A percentile compares a stretch with the other conserved stretches of the same genome.
These are phyloP conservation scores for Sugiyamaella mastotermitis DNA, from an alignment of 805 yeast genomes.

Conservation along the genomic window DNA sequence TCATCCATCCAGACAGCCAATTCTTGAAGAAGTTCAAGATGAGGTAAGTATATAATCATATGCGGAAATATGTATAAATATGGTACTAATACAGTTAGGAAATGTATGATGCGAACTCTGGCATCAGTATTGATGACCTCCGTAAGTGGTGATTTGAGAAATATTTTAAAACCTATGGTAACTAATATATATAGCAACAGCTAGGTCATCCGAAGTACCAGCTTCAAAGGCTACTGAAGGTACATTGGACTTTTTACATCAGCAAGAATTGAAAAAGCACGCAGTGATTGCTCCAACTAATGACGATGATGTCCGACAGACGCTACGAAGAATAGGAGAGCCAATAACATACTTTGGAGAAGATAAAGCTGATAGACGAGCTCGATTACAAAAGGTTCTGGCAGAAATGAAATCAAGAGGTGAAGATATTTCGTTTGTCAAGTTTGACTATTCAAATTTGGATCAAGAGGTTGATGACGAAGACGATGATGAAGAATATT, in stretches of 20 bases:
- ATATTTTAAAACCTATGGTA: neutral
- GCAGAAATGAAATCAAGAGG: slow-evolving; percentile 23
- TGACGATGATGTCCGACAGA: slow-evolving; percentile 54
- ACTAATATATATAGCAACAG: slow-evolving; percentile 4
- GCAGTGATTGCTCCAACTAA: slow-evolving; percentile 48
- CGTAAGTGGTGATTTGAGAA: slow-evolving; percentile 8
- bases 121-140: slow-evolving; percentile 10
- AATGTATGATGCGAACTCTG: slow-evolving; percentile 1
- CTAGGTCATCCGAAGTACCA: slow-evolving; percentile 5
- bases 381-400: slow-evolving; percentile 46
- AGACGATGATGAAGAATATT: slow-evolving; percentile 72
- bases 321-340: slow-evolving; percentile 45
- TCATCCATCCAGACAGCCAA: slow-evolving; percentile 13
- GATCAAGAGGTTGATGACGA: slow-evolving; percentile 35
- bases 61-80: neutral
- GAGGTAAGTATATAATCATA: slow-evolving; percentile 4
- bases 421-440: slow-evolving; percentile 18
- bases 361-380: slow-evolving; percentile 53
- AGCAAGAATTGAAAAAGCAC: slow-evolving; percentile 8
- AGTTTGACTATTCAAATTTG: slow-evolving; percentile 15
- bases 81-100: slow-evolving; percentile 1
- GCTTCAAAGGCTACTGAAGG: slow-evolving; percentile 7
- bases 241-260: slow-evolving; percentile 12
- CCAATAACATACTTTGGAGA: slow-evolving; percentile 58
- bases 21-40: slow-evolving; percentile 13